These are phyloP conservation scores for Thraustotheca clavata DNA, from an alignment of 352 stramenopile genomes.

Conservation along the genomic window DNA sequence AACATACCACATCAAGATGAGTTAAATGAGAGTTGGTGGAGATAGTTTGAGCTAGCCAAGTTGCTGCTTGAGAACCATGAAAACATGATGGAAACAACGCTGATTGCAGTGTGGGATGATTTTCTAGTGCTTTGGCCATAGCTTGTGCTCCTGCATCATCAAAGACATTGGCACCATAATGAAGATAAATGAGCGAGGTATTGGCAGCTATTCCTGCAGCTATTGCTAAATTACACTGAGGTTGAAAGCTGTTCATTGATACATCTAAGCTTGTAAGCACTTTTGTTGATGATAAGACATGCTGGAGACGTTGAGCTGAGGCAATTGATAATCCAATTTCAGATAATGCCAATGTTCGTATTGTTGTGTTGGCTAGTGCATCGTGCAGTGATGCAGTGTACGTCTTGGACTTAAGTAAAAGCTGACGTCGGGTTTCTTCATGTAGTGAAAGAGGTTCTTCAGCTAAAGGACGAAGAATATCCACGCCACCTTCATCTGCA, in stretches of 20 bases:
- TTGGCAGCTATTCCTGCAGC: slow-evolving; percentile 42
- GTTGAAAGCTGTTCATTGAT: slow-evolving; percentile 35
- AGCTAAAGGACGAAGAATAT: slow-evolving; percentile 42
- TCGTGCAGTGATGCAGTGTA: slow-evolving; percentile 24
- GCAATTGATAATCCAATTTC: neutral
- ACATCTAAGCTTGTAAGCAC: slow-evolving; percentile 48
- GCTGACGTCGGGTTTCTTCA: slow-evolving; percentile 49
- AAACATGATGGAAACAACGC: slow-evolving; percentile 55
- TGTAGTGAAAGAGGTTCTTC: slow-evolving; percentile 28
- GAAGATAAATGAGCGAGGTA: slow-evolving; percentile 33
- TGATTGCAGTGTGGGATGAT: slow-evolving; percentile 34
- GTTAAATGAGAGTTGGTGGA: slow-evolving; percentile 28
- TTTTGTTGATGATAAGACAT: slow-evolving; percentile 43
- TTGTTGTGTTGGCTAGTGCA: slow-evolving; percentile 8
- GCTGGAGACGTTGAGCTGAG: slow-evolving; percentile 15
- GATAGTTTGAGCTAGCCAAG: slow-evolving; percentile 28
- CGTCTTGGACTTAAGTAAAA: slow-evolving; percentile 29
- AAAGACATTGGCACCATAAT: slow-evolving; percentile 55
- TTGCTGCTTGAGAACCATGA: slow-evolving; percentile 26
- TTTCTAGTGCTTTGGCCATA: slow-evolving; percentile 31
- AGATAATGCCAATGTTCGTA: neutral
- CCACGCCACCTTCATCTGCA: slow-evolving; percentile 38
- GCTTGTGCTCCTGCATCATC: slow-evolving; percentile 29
- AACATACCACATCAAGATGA: slow-evolving; percentile 46
- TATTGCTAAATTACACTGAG: slow-evolving; percentile 31